Evolutionary conservation across 2,329 filamentous ascomycete genomes (phyloP), one percentile per base, ranked within the genome.

Genomic region (Grosmannia huntii): DNA sequence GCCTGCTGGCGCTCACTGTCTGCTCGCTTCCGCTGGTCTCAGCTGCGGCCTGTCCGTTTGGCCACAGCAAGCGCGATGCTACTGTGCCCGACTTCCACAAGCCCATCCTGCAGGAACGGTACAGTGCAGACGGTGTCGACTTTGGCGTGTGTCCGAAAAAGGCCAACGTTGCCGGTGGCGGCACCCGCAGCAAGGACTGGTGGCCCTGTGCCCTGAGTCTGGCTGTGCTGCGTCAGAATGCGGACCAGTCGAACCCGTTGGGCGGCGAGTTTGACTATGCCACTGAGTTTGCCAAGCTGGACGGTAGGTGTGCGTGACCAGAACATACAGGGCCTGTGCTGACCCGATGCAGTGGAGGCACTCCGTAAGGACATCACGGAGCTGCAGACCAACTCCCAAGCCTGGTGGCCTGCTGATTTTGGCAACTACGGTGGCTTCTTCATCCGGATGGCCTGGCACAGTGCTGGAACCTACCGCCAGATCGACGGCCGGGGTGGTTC

Each of bases 371-470:
- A 91, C 67, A 71, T 91, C 5, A 65, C 74, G 19, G 76, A 73
- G n/a, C 68, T 90, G 66, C 86, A 90, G 83, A 90, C 87, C 55
- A 83, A 89, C 68, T 90, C 86, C 2, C 83, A 90, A 72, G 83
- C 87, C 41, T 90, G 81, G 82, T 91, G 87, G 87, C 87, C 87
- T 1, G 87, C 87, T 28, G 87, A 91, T 68, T 89, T 87, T 66
- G 87, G 87, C 57, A 85, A 90, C 76, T 91, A 90, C 65, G 87
- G 87, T 63, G 86, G 87, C 70, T 78, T 90, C 27, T 90, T 91
- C 70, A 78, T 91, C 67, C 85, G 87, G 59, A 84, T 90, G 84
- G 83, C 86, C 60, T 91, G 87, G 87, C 87, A 90, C 76, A 84
- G 83, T 64, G 82, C 87, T 25, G 87, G 87, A 60, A 91, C 87